Base-by-base conservation (phyloP, 495 filamentous ascomycete species). In the Aspergillus ellipticus region DNA sequence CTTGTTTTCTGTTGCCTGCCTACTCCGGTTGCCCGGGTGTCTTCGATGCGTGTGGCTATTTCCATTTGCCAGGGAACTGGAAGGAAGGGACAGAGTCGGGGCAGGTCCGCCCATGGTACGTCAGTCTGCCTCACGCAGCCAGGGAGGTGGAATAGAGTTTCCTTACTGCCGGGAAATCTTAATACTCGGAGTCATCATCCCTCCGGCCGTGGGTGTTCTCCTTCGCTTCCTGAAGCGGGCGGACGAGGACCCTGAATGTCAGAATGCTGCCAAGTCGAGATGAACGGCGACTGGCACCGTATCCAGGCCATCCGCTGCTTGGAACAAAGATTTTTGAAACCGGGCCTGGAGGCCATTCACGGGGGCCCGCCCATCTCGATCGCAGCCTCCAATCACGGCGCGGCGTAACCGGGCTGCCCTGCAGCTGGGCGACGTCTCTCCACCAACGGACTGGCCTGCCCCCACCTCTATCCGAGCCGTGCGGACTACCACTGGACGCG, bases 401-500 rank as follows among this genome's bases (percentile, higher is more conserved):
- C 24, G 4, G 24, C 24, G 7, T 3, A 4, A 7, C 24, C 24
- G 31, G 24, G 16, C 2, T n/a, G 31, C 26, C 47, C 47, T 49
- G 22, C 16, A 49, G 47, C 47, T 19, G 47, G 29, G 24, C 29
- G 15, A 39, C 29, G 29, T 21, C 49, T 37, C 49, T 51, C 49
- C 31, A 51, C 49, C 49, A 51, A 51, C 49, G 31, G 49, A 5
- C 3, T 37, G 33, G 3, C 13, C 8, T 4, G 29, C 49, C 56
- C 39, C 64, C 66, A 63, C 66, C 58, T 52, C 39, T 60, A 51
- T 39, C 62, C 60, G 66, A 63, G 29, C 66, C 64, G 62, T 64
- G 60, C 47, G 62, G 62, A 61, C 26, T 28, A 55, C 19, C 31
- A 55, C 22, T 52, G 39, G 55, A 33, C 42, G 10, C 15, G 13